Conservation (phyloP, 2,329 filamentous ascomycete genomes). For the Nemania sp. region DNA sequence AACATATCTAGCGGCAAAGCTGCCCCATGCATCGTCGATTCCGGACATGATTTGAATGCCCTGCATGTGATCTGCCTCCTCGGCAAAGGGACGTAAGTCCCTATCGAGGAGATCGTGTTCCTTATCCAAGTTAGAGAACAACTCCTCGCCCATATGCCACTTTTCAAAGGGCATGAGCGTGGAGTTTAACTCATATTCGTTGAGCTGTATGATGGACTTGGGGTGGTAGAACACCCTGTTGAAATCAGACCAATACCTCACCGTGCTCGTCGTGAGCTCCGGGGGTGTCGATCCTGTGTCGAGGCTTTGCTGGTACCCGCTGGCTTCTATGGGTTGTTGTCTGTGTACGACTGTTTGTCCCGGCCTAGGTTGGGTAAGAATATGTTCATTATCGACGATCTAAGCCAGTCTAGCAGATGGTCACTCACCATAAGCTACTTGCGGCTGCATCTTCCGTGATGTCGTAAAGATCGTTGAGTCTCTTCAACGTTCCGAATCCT, state of each 20-base stretch:
- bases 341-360: slow-evolving; percentile 76
- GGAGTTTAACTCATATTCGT: slow-evolving; percentile 87
- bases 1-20: slow-evolving; percentile 78
- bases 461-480: slow-evolving; percentile 90
- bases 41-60: slow-evolving; percentile 82
- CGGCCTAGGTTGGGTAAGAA: slow-evolving; percentile 61
- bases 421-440: slow-evolving; percentile 56
- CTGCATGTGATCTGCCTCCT: slow-evolving; percentile 94
- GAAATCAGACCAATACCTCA: slow-evolving; percentile 98
- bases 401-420: slow-evolving; percentile 21
- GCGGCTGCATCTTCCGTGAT: slow-evolving; percentile 52
- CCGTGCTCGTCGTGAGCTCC: slow-evolving; percentile 73
- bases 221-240: slow-evolving; percentile 94
- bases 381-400: slow-evolving; percentile 4
- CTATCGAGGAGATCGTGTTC: slow-evolving; percentile 90
- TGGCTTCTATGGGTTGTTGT: slow-evolving; percentile 74
- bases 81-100: slow-evolving; percentile 88
- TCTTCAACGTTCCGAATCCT: slow-evolving; percentile 87
- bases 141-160: slow-evolving; percentile 77
- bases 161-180: slow-evolving; percentile 84
- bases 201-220: slow-evolving; percentile 84
- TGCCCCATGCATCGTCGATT: slow-evolving; percentile 83
- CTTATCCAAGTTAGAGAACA: slow-evolving; percentile 78
- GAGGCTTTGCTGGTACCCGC: slow-evolving; percentile 82
- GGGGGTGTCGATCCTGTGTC: slow-evolving; percentile 76